Conservation (phyloP, 176 grass and related monocot genomes). For the Pontederia crassipes region DNA sequence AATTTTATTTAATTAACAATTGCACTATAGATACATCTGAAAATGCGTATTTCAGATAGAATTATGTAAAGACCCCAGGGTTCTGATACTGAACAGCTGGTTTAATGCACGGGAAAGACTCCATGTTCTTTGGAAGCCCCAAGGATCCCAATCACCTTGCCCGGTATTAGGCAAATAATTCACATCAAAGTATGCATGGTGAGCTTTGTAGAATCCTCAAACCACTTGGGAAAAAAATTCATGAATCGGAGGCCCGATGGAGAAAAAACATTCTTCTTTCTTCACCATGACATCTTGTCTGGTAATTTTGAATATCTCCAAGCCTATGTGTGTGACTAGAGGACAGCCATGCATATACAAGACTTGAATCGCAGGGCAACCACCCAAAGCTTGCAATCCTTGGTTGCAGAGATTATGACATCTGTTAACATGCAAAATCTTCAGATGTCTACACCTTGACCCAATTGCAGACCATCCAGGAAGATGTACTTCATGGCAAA, state of each 20-base stretch:
- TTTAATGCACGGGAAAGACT: no score
- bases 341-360: conserved; percentile 51
- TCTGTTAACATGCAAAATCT: conserved; percentile 67
- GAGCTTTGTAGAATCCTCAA: background rate
- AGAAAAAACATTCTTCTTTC: conserved; percentile 39
- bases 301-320: conserved; percentile 57
- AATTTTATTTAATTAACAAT: no score
- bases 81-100: no score
- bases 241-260: conserved; percentile 46
- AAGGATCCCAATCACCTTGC: no score
- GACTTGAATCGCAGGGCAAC: conserved; percentile 41
- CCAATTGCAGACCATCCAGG: conserved; percentile 67
- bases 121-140: no score
- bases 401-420: conserved; percentile 59
- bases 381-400: conserved; percentile 48
- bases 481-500: conserved; percentile 60
- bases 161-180: no score
- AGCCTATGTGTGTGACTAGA: conserved; percentile 35
- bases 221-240: conserved; percentile 34
- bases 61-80: no score
- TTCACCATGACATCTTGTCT: conserved; percentile 46
- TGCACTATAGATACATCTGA: no score
- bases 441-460: conserved; percentile 42
- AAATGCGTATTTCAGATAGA: no score
- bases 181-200: no score